Evolutionary conservation across 169 alveolate genomes (phyloP).

Genomic region (Eimeria falciformis): DNA sequence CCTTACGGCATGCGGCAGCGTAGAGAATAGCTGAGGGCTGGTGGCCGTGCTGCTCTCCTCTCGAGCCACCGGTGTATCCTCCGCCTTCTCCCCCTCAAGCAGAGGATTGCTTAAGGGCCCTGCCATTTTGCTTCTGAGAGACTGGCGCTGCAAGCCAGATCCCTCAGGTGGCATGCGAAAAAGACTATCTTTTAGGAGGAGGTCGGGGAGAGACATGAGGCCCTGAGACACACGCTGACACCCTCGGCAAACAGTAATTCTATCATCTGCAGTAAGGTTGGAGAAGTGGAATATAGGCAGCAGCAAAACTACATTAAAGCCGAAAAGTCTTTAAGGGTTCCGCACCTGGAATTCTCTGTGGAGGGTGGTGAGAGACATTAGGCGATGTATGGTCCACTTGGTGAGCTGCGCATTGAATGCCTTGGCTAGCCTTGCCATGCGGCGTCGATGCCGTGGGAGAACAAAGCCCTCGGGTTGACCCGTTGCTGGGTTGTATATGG

Average conservation of each 20-base stretch:
- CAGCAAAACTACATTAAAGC: no score
- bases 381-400: constrained; percentile 70
- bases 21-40: not conserved
- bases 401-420: constrained; percentile 61
- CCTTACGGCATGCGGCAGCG: not conserved
- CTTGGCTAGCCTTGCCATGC: constrained; percentile 60
- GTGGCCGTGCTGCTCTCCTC: not conserved
- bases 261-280: no score
- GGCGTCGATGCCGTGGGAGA: constrained; percentile 42
- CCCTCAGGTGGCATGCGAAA: constrained; percentile 40
- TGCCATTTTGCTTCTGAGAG: not conserved
- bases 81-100: not conserved
- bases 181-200: constrained; percentile 68
- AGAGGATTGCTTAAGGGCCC: constrained; percentile 71
- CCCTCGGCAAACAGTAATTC: not conserved
- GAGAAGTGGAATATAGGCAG: no score
- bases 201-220: constrained; percentile 77
- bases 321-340: no score
- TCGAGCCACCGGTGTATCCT: not conserved
- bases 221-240: constrained; percentile 40
- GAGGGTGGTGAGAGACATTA: constrained; percentile 76
- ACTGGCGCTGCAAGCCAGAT: not conserved
- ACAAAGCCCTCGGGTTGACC: constrained; percentile 51
- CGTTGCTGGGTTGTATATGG: constrained; percentile 55
- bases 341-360: constrained; percentile 77